phyloP scores from a whole-genome alignment of 129 eudicot species.

The Silybum marianum region DNA sequence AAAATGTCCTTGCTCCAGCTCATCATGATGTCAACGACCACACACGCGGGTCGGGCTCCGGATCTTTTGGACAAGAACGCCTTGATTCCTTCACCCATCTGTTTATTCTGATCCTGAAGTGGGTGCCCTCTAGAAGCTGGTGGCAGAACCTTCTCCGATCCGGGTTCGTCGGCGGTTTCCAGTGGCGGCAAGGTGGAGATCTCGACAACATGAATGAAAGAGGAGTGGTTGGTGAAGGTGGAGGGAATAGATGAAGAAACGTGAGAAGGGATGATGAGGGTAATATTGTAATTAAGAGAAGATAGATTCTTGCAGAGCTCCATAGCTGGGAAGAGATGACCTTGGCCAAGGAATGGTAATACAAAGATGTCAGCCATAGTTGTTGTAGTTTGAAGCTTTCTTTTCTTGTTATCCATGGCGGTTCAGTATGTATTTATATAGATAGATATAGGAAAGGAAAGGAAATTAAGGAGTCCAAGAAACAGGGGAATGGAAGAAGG shows the following conservation, averaged over 20 bases:
- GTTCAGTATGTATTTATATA: neutral
- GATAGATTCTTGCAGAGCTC: constrained; percentile 71
- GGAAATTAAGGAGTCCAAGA: neutral
- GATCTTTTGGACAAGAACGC: constrained; percentile 32
- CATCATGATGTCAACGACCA: constrained; percentile 74
- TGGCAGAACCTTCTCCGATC: neutral
- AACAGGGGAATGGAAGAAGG: neutral
- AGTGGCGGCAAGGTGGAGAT: constrained; percentile 41
- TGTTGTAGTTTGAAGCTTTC: constrained; percentile 26
- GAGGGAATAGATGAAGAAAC: constrained; percentile 69
- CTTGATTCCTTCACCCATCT: constrained; percentile 56
- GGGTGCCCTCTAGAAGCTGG: neutral
- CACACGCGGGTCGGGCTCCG: constrained; percentile 43
- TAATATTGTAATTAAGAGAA: constrained; percentile 33
- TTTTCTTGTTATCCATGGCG: constrained; percentile 24
- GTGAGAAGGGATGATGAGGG: constrained; percentile 59
- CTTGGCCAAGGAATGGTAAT: constrained; percentile 68
- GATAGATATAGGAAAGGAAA: neutral
- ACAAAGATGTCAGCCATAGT: constrained; percentile 57
- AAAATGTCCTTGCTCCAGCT: constrained; percentile 69
- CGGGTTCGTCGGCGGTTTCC: constrained; percentile 12
- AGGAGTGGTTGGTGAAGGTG: constrained; percentile 40
- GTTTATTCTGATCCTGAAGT: constrained; percentile 29
- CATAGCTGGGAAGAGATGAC: constrained; percentile 62
- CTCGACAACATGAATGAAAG: constrained; percentile 36